Conservation (phyloP, 495 filamentous ascomycete genomes). For the Xylona heveae region DNA sequence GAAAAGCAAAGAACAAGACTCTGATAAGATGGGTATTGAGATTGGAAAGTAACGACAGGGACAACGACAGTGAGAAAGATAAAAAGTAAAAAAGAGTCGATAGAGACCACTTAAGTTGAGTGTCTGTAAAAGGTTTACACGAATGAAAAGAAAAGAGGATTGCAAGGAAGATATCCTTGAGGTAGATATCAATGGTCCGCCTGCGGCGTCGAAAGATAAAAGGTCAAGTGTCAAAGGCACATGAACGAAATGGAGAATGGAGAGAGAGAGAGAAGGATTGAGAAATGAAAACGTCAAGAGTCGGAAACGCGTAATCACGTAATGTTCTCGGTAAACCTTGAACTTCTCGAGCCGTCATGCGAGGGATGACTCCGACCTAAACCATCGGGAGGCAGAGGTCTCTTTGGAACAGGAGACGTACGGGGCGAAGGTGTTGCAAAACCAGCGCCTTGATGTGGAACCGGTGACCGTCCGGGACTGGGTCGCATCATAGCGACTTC, state of each 20-base stretch:
- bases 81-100: too few species aligned
- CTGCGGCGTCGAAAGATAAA: too few species aligned
- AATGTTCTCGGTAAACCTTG: conserved; percentile 30
- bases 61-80: too few species aligned
- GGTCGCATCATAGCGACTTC: conserved; percentile 12
- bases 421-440: conserved; percentile 16
- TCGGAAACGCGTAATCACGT: not conserved
- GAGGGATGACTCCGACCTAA: conserved; percentile 22
- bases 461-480: conserved; percentile 14
- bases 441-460: conserved; percentile 19
- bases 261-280: conserved; percentile 2
- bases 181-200: too few species aligned
- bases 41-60: too few species aligned
- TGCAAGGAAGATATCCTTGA: too few species aligned
- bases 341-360: conserved; percentile 23
- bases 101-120: too few species aligned
- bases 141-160: too few species aligned
- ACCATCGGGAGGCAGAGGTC: conserved; percentile 16
- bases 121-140: too few species aligned
- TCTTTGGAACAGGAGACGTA: conserved; percentile 6
- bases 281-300: not conserved
- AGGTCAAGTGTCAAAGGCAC: not conserved
- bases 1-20: not conserved
- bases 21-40: too few species aligned
- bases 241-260: conserved; percentile 1